phyloP scores from a whole-genome alignment of 192 early-diverging fungal genomes.

The Glomus cerebriforme region DNA sequence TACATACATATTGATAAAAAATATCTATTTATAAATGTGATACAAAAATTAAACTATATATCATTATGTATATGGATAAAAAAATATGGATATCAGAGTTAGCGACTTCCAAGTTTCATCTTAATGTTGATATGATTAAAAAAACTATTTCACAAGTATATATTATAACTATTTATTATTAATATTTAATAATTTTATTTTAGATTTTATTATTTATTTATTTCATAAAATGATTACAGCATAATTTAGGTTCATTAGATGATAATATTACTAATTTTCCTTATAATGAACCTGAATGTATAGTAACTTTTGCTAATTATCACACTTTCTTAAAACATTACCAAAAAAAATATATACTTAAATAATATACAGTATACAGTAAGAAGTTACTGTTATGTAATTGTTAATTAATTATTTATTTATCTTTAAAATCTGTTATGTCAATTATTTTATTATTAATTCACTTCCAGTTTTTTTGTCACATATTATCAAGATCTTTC shows the following conservation, averaged over 20 bases:
- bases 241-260: neutral
- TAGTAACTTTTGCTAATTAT: neutral
- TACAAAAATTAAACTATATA: neutral
- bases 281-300: conserved; percentile 15
- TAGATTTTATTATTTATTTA: conserved; percentile 1
- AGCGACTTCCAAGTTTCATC: neutral
- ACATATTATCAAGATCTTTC: no score
- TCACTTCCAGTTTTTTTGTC: no score
- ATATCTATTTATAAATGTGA: neutral
- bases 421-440: no score
- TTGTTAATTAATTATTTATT: no score
- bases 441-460: no score
- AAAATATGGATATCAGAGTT: neutral
- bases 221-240: conserved; percentile 5
- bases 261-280: neutral
- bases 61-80: conserved; percentile 1
- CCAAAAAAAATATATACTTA: neutral
- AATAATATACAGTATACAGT: neutral
- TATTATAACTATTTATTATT: conserved; percentile 6
- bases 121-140: neutral
- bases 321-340: neutral
- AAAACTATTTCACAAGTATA: conserved; percentile 2
- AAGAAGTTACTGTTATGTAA: no score
- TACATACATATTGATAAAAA: neutral
- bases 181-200: conserved; percentile 1